Evolutionary conservation across 1,284 basidiomycete genomes (phyloP).

Genomic region (Coniferiporia sulphurascens): DNA sequence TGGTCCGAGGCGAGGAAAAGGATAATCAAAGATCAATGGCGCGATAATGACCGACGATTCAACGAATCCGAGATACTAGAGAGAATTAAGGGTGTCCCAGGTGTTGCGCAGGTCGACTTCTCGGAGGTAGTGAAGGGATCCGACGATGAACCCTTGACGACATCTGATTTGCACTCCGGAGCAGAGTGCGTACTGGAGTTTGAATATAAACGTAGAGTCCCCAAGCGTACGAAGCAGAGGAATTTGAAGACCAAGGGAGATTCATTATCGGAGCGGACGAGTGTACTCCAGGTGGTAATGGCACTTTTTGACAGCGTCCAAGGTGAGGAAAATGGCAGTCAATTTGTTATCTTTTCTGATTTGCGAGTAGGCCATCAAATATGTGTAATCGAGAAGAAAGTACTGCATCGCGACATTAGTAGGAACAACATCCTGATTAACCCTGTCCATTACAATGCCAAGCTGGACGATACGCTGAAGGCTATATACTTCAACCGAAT

Average conservation of each 20-base stretch:
- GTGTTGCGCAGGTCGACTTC: neutral
- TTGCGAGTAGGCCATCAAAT: neutral
- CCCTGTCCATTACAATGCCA: neutral
- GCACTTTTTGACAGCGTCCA: neutral
- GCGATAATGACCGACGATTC: neutral
- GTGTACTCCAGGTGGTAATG: neutral
- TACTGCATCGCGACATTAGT: neutral
- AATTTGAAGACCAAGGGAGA: neutral
- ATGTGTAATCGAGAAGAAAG: neutral
- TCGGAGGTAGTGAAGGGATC: neutral
- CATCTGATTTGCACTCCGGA: neutral
- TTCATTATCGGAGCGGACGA: neutral
- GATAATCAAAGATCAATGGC: neutral
- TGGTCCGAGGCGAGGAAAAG: neutral
- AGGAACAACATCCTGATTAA: neutral
- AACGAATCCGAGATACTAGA: neutral
- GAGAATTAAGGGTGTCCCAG: neutral
- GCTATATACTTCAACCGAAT: neutral
- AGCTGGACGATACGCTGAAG: neutral
- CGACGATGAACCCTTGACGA: neutral
- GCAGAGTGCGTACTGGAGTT: neutral
- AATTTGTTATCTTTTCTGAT: neutral
- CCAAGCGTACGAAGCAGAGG: neutral
- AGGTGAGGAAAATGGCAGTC: neutral
- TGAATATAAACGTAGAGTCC: neutral